These are phyloP conservation scores for Solanum ahanhuiri DNA, from an alignment of 257 asterid species.

Conservation along the genomic window DNA sequence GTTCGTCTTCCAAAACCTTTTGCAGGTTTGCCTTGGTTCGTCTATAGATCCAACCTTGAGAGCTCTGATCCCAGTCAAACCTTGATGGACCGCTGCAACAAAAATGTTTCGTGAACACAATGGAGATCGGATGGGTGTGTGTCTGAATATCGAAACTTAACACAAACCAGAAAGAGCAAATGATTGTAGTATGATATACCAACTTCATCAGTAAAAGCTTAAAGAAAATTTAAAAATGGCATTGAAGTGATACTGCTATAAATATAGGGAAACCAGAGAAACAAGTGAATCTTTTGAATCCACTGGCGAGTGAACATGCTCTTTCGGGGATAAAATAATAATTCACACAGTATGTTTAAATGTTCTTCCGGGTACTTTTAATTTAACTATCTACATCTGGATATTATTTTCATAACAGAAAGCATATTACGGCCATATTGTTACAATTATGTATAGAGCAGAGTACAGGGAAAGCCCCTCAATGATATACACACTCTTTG, in stretches of 20 bases:
- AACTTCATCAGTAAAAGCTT: neutral
- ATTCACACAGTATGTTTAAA: neutral
- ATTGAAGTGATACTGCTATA: neutral
- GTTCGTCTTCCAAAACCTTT: conserved; percentile 48
- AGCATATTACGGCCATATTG: neutral
- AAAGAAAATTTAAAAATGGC: no score
- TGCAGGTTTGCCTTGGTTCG: conserved; percentile 43
- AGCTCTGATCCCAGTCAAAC: conserved; percentile 72
- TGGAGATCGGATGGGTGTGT: neutral
- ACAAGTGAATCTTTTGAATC: neutral
- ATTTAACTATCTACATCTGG: neutral
- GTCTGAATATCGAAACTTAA: neutral
- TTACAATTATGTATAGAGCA: neutral
- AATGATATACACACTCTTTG: neutral
- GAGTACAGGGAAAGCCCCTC: neutral
- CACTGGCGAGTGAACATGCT: neutral
- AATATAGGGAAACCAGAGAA: neutral
- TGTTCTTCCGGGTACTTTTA: neutral
- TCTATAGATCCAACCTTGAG: conserved; percentile 63
- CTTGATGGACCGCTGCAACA: conserved; percentile 84
- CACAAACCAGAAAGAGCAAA: neutral
- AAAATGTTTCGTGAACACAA: neutral
- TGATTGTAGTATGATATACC: neutral
- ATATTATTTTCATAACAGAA: neutral
- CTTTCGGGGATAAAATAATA: neutral